phyloP scores from a whole-genome alignment of 345 rosid species.

The Capsella bursapastoris region DNA sequence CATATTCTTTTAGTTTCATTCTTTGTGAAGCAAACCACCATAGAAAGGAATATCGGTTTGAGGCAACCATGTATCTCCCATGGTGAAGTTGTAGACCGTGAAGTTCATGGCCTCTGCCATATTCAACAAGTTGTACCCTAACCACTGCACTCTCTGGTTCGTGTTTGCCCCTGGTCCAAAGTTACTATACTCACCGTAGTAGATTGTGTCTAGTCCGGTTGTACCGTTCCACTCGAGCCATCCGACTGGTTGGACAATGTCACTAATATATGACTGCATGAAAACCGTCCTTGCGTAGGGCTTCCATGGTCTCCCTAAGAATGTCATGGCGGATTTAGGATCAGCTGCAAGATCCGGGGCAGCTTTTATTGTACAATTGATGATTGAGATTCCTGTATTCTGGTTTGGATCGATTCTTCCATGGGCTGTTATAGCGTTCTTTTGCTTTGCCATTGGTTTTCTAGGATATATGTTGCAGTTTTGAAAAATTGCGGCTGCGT shows the following conservation, averaged over 20 bases:
- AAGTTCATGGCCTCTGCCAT: conserved; percentile 60
- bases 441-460: conserved; percentile 58
- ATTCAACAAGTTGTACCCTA: conserved; percentile 59
- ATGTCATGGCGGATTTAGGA: conserved; percentile 45
- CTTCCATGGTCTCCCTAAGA: conserved; percentile 72
- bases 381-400: conserved; percentile 69
- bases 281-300: conserved; percentile 60
- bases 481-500: conserved; percentile 56
- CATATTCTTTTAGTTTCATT: background rate
- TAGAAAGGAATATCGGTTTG: conserved; percentile 59
- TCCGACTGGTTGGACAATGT: conserved; percentile 53
- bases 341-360: conserved; percentile 62
- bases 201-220: conserved; percentile 57
- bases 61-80: conserved; percentile 73
- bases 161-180: conserved; percentile 67
- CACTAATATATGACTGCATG: conserved; percentile 66
- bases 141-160: conserved; percentile 63
- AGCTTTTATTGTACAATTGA: conserved; percentile 58
- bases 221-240: conserved; percentile 79
- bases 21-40: conserved; percentile 46
- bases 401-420: conserved; percentile 65
- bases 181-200: conserved; percentile 64
- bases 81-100: conserved; percentile 66
- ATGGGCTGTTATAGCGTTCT: conserved; percentile 68
- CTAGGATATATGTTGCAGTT: conserved; percentile 55